Percentiles rank a stretch among this genome's conserved stretches.
Evolutionary conservation across 1,284 basidiomycete species (phyloP).

Genomic region (Fomitopsis palustris): DNA sequence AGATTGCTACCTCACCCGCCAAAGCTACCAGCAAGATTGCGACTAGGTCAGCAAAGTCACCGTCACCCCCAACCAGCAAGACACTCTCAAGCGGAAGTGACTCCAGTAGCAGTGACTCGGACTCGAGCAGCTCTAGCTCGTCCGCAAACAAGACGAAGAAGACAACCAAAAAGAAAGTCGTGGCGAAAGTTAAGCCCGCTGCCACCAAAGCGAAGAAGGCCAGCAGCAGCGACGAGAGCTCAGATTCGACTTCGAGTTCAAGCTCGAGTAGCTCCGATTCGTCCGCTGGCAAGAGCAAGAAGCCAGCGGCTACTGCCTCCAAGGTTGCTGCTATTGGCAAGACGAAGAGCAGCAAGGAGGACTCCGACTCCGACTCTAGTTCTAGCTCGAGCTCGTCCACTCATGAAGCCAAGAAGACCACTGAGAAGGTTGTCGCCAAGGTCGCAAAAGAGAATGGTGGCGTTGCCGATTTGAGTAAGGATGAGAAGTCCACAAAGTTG

Average conservation of each 20-base stretch:
- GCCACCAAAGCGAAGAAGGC: constrained; percentile 11
- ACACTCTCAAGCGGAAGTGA: constrained; percentile 19
- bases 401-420: not conserved
- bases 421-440: constrained; percentile 4
- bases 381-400: constrained; percentile 6
- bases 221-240: constrained; percentile 9
- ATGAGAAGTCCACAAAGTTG: not conserved
- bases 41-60: not conserved
- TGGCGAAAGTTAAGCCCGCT: constrained; percentile 3
- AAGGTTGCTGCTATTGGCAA: constrained; percentile 1
- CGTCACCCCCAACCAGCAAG: constrained; percentile 19
- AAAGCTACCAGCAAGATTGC: not conserved
- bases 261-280: not conserved
- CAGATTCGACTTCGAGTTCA: constrained; percentile 12
- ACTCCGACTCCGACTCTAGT: constrained; percentile 7
- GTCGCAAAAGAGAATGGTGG: not conserved
- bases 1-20: not conserved
- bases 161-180: constrained; percentile 3
- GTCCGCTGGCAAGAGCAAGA: constrained; percentile 3
- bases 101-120: constrained; percentile 3
- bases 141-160: constrained; percentile 4
- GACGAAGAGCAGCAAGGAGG: not conserved
- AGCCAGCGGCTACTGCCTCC: constrained; percentile 6
- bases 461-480: constrained; percentile 2
- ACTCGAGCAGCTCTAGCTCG: not conserved